Evolutionary conservation across 441 rosid genomes (phyloP).

Genomic region (Syzygium syzygioides): DNA sequence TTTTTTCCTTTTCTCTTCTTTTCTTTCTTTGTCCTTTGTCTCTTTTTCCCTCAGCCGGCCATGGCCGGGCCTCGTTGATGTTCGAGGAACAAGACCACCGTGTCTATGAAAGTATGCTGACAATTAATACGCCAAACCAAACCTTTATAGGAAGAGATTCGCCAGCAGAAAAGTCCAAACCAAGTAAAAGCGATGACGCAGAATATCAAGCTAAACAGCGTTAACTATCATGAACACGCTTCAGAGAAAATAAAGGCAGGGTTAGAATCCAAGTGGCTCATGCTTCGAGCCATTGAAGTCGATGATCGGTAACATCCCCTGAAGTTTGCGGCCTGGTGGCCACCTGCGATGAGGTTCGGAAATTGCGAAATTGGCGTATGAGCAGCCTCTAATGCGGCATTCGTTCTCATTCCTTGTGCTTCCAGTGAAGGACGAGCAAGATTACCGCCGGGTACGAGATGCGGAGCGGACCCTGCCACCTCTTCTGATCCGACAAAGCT

Average conservation of each 20-base stretch:
- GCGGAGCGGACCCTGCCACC: neutral
- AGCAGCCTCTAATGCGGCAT: neutral
- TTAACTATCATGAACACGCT: neutral
- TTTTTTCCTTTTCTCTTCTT: no score
- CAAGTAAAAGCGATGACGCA: accelerated
- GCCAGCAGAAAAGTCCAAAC: neutral
- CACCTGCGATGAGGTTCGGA: no score
- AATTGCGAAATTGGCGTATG: neutral
- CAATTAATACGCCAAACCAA: neutral
- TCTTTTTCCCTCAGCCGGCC: no score
- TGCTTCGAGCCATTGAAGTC: neutral
- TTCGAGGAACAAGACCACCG: neutral
- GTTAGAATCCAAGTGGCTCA: neutral
- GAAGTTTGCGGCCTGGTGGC: neutral
- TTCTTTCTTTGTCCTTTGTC: no score
- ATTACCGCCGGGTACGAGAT: neutral
- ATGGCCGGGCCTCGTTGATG: no score
- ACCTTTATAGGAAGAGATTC: neutral
- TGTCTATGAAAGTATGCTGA: neutral
- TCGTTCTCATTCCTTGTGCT: neutral
- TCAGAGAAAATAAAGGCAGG: neutral
- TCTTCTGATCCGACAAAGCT: neutral
- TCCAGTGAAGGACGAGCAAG: neutral
- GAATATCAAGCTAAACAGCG: neutral
- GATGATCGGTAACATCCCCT: neutral